phyloP scores from a whole-genome alignment of 495 filamentous ascomycete genomes.

The Arthonia radiata region DNA sequence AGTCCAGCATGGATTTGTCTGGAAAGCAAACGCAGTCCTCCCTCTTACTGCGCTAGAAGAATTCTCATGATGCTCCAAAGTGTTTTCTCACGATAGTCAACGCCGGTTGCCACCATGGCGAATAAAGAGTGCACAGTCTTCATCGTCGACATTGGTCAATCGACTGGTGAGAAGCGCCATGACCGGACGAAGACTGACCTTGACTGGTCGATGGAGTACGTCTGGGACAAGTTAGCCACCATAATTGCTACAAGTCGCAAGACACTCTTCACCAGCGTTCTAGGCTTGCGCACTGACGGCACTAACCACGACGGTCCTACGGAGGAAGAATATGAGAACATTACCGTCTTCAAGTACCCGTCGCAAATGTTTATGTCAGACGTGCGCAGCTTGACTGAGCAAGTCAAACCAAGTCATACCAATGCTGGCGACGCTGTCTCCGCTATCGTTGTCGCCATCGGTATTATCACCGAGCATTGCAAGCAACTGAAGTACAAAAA shows the following conservation, averaged over 20 bases:
- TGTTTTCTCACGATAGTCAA: no score
- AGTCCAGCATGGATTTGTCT: no score
- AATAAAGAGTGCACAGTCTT: constrained; percentile 88
- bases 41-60: no score
- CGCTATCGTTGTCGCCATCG: constrained; percentile 57
- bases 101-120: constrained; percentile 61
- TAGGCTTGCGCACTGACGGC: constrained; percentile 60
- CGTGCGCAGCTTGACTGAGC: constrained; percentile 33
- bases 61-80: no score
- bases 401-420: constrained; percentile 39
- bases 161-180: constrained; percentile 53
- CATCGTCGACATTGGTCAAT: constrained; percentile 61
- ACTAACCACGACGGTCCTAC: constrained; percentile 41
- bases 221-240: constrained; percentile 85
- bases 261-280: constrained; percentile 51
- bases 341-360: constrained; percentile 44
- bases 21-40: no score
- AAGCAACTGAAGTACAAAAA: constrained; percentile 77
- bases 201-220: constrained; percentile 73
- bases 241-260: constrained; percentile 67
- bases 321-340: constrained; percentile 46
- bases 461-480: constrained; percentile 61
- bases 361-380: constrained; percentile 53
- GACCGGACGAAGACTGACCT: constrained; percentile 62
- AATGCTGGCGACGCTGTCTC: constrained; percentile 65